phyloP scores from a whole-genome alignment of 768 basidiomycete species.

The Hemileccinum impolitum region DNA sequence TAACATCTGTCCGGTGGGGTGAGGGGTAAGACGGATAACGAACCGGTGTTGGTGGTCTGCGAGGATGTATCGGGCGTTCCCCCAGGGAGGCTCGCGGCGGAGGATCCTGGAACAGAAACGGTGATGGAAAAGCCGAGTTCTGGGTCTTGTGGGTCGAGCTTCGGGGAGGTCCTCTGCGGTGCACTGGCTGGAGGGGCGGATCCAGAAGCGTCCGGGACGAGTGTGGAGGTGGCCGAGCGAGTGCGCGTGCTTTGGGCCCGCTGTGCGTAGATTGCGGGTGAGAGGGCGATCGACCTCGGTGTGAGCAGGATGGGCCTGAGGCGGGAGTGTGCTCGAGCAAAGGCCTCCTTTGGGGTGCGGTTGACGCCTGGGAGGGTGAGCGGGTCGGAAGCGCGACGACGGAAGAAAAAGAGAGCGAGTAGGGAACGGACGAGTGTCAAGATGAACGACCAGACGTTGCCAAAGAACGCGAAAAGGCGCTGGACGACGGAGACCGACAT shows the following conservation, averaged over 20 bases:
- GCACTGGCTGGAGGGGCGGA: not conserved
- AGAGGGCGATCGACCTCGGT: slow-evolving; percentile 4
- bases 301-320: slow-evolving; percentile 24
- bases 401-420: slow-evolving; percentile 17
- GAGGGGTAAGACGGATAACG: slow-evolving; percentile 16
- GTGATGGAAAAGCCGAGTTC: slow-evolving; percentile 17
- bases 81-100: not conserved
- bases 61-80: slow-evolving; percentile 12
- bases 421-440: slow-evolving; percentile 29
- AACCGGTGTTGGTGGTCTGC: slow-evolving; percentile 3
- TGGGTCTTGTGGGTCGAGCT: slow-evolving; percentile 10
- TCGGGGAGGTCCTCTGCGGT: slow-evolving; percentile 18
- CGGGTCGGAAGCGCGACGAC: slow-evolving; percentile 11
- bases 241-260: slow-evolving; percentile 6
- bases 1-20: slow-evolving; percentile 25
- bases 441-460: slow-evolving; percentile 22
- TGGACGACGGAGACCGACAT: slow-evolving; percentile 14
- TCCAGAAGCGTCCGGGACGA: not conserved
- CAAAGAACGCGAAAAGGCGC: slow-evolving; percentile 15
- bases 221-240: slow-evolving; percentile 15
- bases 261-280: not conserved
- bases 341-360: slow-evolving; percentile 4
- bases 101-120: not conserved
- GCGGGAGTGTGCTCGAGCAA: slow-evolving; percentile 11
- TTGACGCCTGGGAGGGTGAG: slow-evolving; percentile 6